Evolutionary conservation across 2,329 filamentous ascomycete genomes (phyloP).

Genomic region (Pestalotiopsis sp.): DNA sequence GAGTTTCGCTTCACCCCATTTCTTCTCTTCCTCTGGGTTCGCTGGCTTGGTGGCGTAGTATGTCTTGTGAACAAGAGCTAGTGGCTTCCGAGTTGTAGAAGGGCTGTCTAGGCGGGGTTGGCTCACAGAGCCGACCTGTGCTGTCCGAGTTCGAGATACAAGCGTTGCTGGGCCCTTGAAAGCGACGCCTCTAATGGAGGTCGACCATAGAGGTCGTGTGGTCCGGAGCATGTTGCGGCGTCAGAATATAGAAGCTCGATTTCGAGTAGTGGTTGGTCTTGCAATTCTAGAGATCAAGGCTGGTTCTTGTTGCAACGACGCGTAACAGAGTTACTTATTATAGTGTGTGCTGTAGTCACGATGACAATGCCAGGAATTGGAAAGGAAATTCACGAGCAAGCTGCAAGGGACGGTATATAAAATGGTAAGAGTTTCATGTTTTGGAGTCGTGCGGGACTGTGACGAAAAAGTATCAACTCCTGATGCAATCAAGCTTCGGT

Average conservation of each 20-base stretch:
- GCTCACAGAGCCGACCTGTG: constrained; percentile 3
- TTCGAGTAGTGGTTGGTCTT: neutral
- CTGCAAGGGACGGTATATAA: neutral
- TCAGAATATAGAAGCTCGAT: neutral
- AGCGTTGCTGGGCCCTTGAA: constrained; percentile 16
- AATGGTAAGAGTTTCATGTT: neutral
- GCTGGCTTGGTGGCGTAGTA: constrained; percentile 38
- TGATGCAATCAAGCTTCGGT: constrained; percentile 8
- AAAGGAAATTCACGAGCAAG: neutral
- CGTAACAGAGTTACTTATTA: neutral
- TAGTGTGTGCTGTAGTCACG: no score
- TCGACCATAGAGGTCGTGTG: constrained; percentile 24
- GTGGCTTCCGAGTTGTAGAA: constrained; percentile 4
- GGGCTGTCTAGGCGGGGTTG: constrained; percentile 4
- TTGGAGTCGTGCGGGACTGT: neutral
- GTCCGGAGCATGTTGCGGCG: constrained; percentile 28
- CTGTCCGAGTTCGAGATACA: constrained; percentile 7
- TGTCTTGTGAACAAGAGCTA: constrained; percentile 24
- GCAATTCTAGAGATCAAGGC: neutral
- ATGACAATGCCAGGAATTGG: no score
- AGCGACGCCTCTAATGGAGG: constrained; percentile 22
- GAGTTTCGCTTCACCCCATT: constrained; percentile 57
- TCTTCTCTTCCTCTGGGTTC: constrained; percentile 59
- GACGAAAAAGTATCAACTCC: neutral
- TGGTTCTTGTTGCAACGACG: neutral